phyloP scores from a whole-genome alignment of 768 basidiomycete genomes.

The Vishniacozyma victoriae region DNA sequence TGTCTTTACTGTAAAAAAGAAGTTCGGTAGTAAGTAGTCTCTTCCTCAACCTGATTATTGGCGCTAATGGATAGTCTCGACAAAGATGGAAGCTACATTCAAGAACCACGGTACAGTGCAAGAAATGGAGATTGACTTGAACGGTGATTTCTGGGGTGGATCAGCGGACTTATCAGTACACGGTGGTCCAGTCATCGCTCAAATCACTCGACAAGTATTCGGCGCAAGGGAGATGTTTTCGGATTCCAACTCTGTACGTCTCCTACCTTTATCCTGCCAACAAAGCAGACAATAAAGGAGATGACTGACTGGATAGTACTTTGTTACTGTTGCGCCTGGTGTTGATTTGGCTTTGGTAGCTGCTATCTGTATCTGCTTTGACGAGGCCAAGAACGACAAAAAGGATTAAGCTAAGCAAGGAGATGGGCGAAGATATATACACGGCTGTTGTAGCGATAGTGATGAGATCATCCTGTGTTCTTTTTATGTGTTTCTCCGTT shows the following conservation, averaged over 20 bases:
- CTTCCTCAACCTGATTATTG: neutral
- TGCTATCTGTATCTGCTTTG: conserved; percentile 45
- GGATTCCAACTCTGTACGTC: conserved; percentile 40
- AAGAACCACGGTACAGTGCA: conserved; percentile 31
- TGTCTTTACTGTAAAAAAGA: conserved; percentile 34
- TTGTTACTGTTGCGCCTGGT: conserved; percentile 43
- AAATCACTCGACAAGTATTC: conserved; percentile 37
- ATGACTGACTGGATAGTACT: conserved; percentile 20
- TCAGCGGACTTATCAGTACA: conserved; percentile 34
- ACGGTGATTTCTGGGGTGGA: conserved; percentile 43
- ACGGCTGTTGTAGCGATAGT: too few species aligned
- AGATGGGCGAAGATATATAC: too few species aligned
- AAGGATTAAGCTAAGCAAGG: too few species aligned
- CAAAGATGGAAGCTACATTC: conserved; percentile 45
- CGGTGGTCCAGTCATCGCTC: conserved; percentile 31
- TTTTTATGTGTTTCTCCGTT: too few species aligned
- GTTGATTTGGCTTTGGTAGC: conserved; percentile 44
- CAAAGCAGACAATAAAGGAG: too few species aligned
- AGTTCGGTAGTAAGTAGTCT: conserved; percentile 17
- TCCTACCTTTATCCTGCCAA: neutral
- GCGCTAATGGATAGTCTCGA: conserved; percentile 34
- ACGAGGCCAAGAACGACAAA: conserved; percentile 24
- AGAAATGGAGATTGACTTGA: conserved; percentile 24
- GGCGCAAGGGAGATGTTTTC: conserved; percentile 39
- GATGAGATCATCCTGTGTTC: too few species aligned